These are phyloP conservation scores for Hirschioporus abietinus DNA, from an alignment of 768 basidiomycete genomes.

Conservation along the genomic window DNA sequence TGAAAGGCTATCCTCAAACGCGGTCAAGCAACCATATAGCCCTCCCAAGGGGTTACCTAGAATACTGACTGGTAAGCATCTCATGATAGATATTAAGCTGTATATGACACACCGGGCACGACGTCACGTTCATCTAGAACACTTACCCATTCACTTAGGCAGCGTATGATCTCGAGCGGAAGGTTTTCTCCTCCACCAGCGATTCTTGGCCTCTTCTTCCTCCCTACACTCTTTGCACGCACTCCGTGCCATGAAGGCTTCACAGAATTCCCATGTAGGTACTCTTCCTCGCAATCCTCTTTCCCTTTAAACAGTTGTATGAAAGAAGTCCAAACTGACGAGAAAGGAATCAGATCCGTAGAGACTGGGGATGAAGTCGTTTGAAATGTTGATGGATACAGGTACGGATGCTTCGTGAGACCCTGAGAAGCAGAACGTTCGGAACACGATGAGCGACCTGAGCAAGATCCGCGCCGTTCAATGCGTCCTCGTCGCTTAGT, in stretches of 20 bases:
- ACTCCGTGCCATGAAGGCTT: conserved; percentile 1
- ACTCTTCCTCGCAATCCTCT: conserved; percentile 5
- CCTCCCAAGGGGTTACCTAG: conserved; percentile 45
- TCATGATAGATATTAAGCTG: background rate
- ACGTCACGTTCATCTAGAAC: conserved; percentile 54
- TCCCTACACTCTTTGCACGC: conserved; percentile 1
- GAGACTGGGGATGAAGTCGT: conserved; percentile 16
- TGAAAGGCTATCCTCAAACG: conserved; percentile 49
- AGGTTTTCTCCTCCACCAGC: conserved; percentile 48
- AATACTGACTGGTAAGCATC: background rate
- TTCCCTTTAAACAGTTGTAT: conserved; percentile 7
- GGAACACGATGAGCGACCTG: conserved; percentile 3
- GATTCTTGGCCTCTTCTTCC: conserved; percentile 27
- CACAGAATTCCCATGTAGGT: background rate
- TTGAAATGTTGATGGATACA: conserved; percentile 33
- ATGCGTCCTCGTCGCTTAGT: conserved; percentile 20
- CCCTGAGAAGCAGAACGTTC: conserved; percentile 11
- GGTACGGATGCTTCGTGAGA: conserved; percentile 25
- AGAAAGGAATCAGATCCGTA: conserved; percentile 25
- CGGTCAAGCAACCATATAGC: conserved; percentile 43
- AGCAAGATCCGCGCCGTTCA: conserved; percentile 17
- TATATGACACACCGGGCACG: conserved; percentile 39
- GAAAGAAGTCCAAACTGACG: conserved; percentile 14
- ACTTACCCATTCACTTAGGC: conserved; percentile 54
- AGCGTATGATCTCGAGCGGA: conserved; percentile 50